Percentiles rank a stretch among this genome's conserved stretches.
phyloP scores from a whole-genome alignment of 1,284 basidiomycete species.

The Boletus smithii region DNA sequence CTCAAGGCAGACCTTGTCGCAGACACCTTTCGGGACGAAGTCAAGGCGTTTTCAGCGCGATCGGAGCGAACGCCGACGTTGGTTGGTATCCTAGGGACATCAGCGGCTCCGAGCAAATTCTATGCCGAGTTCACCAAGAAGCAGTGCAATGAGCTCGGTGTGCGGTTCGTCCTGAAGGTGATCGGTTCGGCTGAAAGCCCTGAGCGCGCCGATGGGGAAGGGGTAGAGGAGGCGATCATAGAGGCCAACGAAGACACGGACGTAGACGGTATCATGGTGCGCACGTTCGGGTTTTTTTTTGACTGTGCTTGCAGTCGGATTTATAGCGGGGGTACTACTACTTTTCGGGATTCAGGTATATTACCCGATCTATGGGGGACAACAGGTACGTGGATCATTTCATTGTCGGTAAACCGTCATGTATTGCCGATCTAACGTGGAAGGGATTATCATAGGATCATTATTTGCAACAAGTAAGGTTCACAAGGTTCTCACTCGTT shows the following conservation, averaged over 20 bases:
- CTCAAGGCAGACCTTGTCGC: slow-evolving; percentile 75
- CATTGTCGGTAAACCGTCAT: too few relatives aligned
- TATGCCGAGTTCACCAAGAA: slow-evolving; percentile 95
- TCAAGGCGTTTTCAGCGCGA: slow-evolving; percentile 47
- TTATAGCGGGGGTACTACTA: not conserved
- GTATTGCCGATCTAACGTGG: not conserved
- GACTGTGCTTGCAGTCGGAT: too few relatives aligned
- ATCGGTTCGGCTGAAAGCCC: slow-evolving; percentile 61
- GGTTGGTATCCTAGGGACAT: slow-evolving; percentile 90
- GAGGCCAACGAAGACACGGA: slow-evolving; percentile 86
- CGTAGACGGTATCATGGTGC: slow-evolving; percentile 94
- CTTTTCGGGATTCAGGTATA: slow-evolving; percentile 75
- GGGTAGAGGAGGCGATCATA: slow-evolving; percentile 92
- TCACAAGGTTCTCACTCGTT: not conserved
- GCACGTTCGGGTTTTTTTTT: slow-evolving; percentile 20
- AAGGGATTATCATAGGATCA: slow-evolving; percentile 67
- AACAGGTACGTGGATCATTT: slow-evolving; percentile 55
- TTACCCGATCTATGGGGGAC: slow-evolving; percentile 86
- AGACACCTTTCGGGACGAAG: slow-evolving; percentile 63
- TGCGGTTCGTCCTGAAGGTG: slow-evolving; percentile 78
- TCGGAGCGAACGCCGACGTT: slow-evolving; percentile 62
- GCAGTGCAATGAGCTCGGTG: slow-evolving; percentile 86
- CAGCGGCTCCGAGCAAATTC: slow-evolving; percentile 80
- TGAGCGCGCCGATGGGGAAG: slow-evolving; percentile 51
- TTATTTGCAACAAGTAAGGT: slow-evolving; percentile 82